Evolutionary conservation across 805 yeast genomes (phyloP), one percentile per base, ranked within the genome.

Genomic region (Yarrowia hollandica): DNA sequence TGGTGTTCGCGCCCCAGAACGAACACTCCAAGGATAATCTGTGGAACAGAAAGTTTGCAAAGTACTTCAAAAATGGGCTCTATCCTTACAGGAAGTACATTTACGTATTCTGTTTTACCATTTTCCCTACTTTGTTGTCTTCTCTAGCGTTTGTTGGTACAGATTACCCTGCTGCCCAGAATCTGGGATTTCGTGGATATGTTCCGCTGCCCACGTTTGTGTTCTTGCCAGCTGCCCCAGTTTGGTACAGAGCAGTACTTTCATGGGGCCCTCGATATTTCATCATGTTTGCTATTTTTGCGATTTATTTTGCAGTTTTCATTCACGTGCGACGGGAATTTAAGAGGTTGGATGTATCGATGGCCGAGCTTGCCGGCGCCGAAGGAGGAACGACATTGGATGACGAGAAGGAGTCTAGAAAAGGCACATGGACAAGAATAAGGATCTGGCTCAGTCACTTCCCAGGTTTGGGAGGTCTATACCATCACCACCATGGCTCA

Each of bases 201-300:
- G 50, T 55, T 82, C 89, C 25, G 77, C 80, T 61, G 81, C 85
- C 38, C 81, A 66, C 84, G 62, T 87, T 90, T 90, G 84, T 96
- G 68, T 89, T 86, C 69, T 73, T 90, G 60, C 90, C 96, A 0
- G 81, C 82, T 39, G 62, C 72, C 1, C 95, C 95, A 0, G 68
- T 77, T 7, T 90, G 94, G 94, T 85, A 83, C 68, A 75, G 89
- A 60, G 68, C 86, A 35, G 90, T 76, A 1, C 72, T 90, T 52
- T 81, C 90, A 63, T 91, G 96, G 96, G 84, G 83, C 1, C 90
- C 95, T 11, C 77, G 97, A 52, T 90, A 83, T 68, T 71, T 81
- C 60, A 80, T 90, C 59, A 79, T 87, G 61, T 68, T 86, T 9
- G 67, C 79, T 22, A 87, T 91, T 63, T 66, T 88, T 31, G 69